Evolutionary conservation across 768 basidiomycete genomes (phyloP), one percentile per base, ranked within the genome.

Genomic region (Phallus indusiatus): DNA sequence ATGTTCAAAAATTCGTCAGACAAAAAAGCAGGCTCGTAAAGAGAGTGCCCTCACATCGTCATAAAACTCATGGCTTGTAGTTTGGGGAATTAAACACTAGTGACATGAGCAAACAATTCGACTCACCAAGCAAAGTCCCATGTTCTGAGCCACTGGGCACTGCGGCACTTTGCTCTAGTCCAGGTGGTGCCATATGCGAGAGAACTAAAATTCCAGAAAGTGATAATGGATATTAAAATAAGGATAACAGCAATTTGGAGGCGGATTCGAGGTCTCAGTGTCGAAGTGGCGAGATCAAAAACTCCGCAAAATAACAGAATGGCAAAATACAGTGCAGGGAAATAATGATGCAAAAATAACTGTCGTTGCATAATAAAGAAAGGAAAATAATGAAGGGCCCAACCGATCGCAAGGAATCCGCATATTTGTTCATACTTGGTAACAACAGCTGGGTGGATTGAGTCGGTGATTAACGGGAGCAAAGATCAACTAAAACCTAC

Each of bases 291-390:
- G 51, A 94, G 79, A 71, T 99, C 96, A 66, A 98, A 97, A 1
- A 87, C 78, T 2, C 76, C 76, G 55, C 86, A 86, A 24, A 79
- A 78, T 21, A 92, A 75, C 12, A 99, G 80, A 64, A 92, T 83
- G n/a, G 88, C 84, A 64, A 90, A 94, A 68, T 93, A 95, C n/a
- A 99, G 76, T 0, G 94, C 93, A 0, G 95, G 96, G 74, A 98
- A 88, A 70, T 98, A 98, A 74, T 98, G 96, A 69, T 98, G 95
- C 21, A 99, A 73, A 81, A 99, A 99, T 50, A 98, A 85, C 67
- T 99, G 96, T 20, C 96, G 92, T 47, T 81, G 75, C 95, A 98
- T 98, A 64, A 98, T 76, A 82, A 85, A 98, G 82, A 99, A 99
- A 14, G 96, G 96, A 68, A 90, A 78, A 73, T 96, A 98, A 74